Conservation (phyloP, 441 rosid species). For the Pelargonium cotyledonis region DNA sequence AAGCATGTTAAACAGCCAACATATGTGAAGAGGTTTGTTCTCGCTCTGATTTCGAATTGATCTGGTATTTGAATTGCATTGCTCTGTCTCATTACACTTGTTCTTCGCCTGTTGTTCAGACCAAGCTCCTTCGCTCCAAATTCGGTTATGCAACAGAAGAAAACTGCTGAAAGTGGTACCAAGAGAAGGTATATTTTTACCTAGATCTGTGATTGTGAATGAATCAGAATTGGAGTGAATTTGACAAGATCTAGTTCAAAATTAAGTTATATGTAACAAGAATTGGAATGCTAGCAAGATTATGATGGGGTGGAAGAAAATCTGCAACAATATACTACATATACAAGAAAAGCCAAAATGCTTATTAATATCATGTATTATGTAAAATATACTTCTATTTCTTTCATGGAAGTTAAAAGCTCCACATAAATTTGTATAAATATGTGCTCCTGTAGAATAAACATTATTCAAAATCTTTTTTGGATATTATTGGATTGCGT, state of each 20-base stretch:
- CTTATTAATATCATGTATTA: background rate
- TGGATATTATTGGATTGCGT: background rate
- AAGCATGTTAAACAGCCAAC: constrained; percentile 21
- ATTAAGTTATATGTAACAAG: no score
- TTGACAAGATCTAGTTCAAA: no score
- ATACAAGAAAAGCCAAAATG: background rate
- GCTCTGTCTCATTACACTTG: constrained; percentile 18
- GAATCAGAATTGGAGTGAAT: no score
- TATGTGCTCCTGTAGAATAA: no score
- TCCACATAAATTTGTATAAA: background rate
- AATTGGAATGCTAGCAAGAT: no score
- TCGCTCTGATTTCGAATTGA: constrained; percentile 6
- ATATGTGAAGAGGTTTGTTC: constrained; percentile 31
- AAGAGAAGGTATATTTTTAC: constrained; percentile 47
- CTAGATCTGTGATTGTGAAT: no score
- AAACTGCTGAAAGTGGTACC: constrained; percentile 50
- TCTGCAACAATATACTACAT: background rate
- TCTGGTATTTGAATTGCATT: constrained; percentile 1
- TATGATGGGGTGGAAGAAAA: background rate
- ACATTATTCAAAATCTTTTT: background rate
- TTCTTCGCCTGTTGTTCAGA: constrained; percentile 30
- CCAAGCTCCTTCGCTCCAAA: constrained; percentile 30
- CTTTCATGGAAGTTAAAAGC: background rate
- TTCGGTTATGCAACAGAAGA: constrained; percentile 45
- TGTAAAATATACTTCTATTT: background rate